Conservation (phyloP, 2,329 filamentous ascomycete genomes). For the Clathrospora elynae region DNA sequence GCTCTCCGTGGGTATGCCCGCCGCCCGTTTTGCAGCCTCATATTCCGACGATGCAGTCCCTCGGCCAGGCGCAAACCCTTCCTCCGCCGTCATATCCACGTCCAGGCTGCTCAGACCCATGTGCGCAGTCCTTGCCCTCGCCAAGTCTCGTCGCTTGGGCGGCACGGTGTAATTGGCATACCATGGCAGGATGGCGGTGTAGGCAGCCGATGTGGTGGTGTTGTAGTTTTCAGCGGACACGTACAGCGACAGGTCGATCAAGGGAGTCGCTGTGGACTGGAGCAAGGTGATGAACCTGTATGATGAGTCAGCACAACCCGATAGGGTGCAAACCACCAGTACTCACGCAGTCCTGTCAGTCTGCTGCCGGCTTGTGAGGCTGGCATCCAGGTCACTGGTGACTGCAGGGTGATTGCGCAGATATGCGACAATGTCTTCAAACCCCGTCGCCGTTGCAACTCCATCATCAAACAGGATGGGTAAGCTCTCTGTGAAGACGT, state of each 20-base stretch:
- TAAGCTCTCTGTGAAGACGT: conserved; percentile 61
- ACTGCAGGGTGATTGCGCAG: conserved; percentile 48
- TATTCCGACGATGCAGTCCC: conserved; percentile 43
- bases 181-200: conserved; percentile 79
- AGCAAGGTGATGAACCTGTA: conserved; percentile 67
- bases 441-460: conserved; percentile 63
- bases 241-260: conserved; percentile 87
- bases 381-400: conserved; percentile 36
- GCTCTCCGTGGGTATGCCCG: conserved; percentile 45
- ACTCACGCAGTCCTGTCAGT: conserved; percentile 52
- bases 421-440: conserved; percentile 64
- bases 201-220: conserved; percentile 75
- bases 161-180: conserved; percentile 88
- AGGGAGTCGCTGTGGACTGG: conserved; percentile 71
- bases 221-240: conserved; percentile 89
- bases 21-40: conserved; percentile 45
- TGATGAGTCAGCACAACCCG: background rate
- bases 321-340: background rate
- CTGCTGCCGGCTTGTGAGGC: conserved; percentile 37
- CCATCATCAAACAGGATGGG: conserved; percentile 62
- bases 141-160: conserved; percentile 70
- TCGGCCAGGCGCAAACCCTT: conserved; percentile 36
- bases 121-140: conserved; percentile 67
- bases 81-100: conserved; percentile 50
- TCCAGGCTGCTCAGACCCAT: conserved; percentile 55